Percentiles rank a stretch among this genome's conserved stretches.
Evolutionary conservation across 768 basidiomycete genomes (phyloP).

Genomic region (Pleurotus cornucopiae): DNA sequence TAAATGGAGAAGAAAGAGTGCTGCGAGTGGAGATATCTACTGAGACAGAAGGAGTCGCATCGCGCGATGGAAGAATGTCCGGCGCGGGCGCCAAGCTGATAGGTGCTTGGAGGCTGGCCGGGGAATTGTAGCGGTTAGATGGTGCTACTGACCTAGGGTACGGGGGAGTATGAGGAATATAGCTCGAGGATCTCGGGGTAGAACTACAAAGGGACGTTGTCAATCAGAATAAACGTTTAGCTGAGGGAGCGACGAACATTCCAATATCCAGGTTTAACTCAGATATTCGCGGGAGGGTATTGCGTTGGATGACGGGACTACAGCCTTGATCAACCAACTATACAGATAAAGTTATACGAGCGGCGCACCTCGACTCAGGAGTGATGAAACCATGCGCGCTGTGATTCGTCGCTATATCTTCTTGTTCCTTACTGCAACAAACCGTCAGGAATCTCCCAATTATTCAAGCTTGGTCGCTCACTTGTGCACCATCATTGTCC

Average conservation of each 20-base stretch:
- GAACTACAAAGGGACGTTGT: not conserved
- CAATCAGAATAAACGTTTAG: too few species aligned
- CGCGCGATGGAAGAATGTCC: conserved; percentile 9
- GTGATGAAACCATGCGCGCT: conserved; percentile 35
- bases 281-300: conserved; percentile 13
- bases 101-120: conserved; percentile 14
- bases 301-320: conserved; percentile 21
- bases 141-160: not conserved
- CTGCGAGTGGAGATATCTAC: conserved; percentile 23
- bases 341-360: not conserved
- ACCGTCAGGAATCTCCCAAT: conserved; percentile 1
- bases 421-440: conserved; percentile 13
- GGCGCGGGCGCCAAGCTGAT: conserved; percentile 18
- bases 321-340: conserved; percentile 1
- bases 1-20: conserved; percentile 43
- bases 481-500: conserved; percentile 13
- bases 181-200: not conserved
- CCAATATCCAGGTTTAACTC: not conserved
- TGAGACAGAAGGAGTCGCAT: conserved; percentile 24
- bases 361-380: conserved; percentile 41
- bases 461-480: conserved; percentile 8
- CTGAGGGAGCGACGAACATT: not conserved
- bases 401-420: conserved; percentile 17
- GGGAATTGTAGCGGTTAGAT: not conserved
- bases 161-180: not conserved